Conservation (phyloP, 176 grass and related monocot genomes). For the Otatea glauca region DNA sequence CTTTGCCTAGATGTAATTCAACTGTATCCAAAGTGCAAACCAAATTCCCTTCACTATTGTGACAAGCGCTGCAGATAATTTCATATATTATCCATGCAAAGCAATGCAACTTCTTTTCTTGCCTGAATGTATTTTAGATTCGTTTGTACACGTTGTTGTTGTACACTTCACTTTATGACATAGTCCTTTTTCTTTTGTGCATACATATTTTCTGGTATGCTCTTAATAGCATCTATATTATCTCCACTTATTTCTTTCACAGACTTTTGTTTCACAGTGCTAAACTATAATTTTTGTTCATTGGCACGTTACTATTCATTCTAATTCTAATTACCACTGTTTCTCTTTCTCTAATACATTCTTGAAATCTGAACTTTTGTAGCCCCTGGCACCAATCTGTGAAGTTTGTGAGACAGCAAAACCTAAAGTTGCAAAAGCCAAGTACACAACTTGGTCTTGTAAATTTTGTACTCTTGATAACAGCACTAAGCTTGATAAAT, state of each 20-base stretch:
- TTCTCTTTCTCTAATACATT: constrained; percentile 40
- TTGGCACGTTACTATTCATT: constrained; percentile 1
- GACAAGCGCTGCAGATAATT: neutral
- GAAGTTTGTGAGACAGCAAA: constrained; percentile 77
- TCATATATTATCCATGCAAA: neutral
- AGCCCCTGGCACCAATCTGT: constrained; percentile 77
- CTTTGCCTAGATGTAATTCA: neutral
- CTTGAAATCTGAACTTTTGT: constrained; percentile 35
- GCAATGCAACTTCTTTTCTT: constrained; percentile 8
- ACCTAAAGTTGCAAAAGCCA: constrained; percentile 69
- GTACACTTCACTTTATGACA: neutral
- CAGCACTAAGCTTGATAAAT: constrained; percentile 75
- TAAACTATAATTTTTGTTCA: neutral
- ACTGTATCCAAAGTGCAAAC: neutral
- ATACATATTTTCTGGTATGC: neutral
- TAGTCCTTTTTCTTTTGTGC: neutral
- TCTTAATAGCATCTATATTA: neutral
- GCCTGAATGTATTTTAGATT: neutral
- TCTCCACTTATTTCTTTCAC: neutral
- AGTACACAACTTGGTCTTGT: constrained; percentile 75
- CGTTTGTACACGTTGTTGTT: neutral
- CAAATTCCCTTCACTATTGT: neutral
- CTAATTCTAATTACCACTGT: neutral
- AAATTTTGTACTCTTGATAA: constrained; percentile 97
- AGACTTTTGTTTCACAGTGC: neutral